Conservation (phyloP, 1,284 basidiomycete species). For the Trichosporon ovoides region DNA sequence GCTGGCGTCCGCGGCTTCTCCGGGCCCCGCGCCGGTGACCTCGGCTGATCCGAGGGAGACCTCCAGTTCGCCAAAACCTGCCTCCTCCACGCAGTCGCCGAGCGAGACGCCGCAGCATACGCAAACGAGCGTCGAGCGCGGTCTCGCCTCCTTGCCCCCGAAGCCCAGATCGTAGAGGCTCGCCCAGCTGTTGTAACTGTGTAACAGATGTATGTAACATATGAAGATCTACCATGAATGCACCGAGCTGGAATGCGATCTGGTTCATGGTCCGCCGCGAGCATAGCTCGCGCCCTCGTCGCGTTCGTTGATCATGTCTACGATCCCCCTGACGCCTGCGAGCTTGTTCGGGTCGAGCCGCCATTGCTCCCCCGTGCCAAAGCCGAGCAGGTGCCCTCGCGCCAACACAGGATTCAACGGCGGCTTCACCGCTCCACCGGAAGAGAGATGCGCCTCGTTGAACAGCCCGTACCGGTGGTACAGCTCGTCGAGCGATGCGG, state of each 20-base stretch:
- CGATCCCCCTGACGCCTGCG: not conserved
- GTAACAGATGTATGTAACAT: constrained; percentile 14
- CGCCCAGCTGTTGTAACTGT: not conserved
- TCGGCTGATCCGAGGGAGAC: not conserved
- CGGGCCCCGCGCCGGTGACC: not conserved
- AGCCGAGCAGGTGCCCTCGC: constrained; percentile 17
- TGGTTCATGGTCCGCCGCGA: not conserved
- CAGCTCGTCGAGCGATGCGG: constrained; percentile 35
- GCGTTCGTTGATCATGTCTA: constrained; percentile 9
- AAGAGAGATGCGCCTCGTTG: constrained; percentile 32
- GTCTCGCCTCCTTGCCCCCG: constrained; percentile 36
- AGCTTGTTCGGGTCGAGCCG: constrained; percentile 14
- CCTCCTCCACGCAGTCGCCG: not conserved
- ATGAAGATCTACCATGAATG: not conserved
- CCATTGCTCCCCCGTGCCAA: constrained; percentile 15
- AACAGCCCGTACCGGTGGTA: constrained; percentile 30
- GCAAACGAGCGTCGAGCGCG: constrained; percentile 21
- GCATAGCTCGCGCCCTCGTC: not conserved
- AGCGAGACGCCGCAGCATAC: not conserved
- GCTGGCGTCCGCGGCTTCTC: constrained; percentile 10
- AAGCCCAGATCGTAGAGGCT: constrained; percentile 28
- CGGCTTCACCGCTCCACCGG: constrained; percentile 12
- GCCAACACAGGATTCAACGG: not conserved
- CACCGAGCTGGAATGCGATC: not conserved
- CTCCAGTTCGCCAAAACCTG: not conserved